These are phyloP conservation scores for Rutidosis leptorrhynchoides DNA, from an alignment of 129 eudicot species.

Conservation along the genomic window DNA sequence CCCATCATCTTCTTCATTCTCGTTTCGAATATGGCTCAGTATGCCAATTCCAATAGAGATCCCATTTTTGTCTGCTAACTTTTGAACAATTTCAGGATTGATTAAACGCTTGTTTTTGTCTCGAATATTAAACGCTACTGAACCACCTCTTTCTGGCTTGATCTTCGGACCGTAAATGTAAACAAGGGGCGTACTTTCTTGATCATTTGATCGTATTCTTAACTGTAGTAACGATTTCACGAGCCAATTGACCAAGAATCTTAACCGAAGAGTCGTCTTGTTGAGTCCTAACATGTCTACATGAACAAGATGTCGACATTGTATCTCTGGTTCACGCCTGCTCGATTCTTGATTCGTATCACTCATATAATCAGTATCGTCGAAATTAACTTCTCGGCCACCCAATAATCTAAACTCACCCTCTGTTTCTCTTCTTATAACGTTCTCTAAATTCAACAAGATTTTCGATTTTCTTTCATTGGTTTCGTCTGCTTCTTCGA, in stretches of 20 bases:
- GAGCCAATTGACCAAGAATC: slow-evolving; percentile 86
- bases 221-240: slow-evolving; percentile 82
- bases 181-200: slow-evolving; percentile 49
- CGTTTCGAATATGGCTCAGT: slow-evolving; percentile 70
- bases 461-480: slow-evolving; percentile 26
- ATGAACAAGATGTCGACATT: slow-evolving; percentile 82
- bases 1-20: slow-evolving; percentile 39
- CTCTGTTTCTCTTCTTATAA: slow-evolving; percentile 88
- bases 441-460: slow-evolving; percentile 53
- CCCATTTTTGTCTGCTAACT: slow-evolving; percentile 68
- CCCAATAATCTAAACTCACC: slow-evolving; percentile 88
- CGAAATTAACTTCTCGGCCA: slow-evolving; percentile 58
- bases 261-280: slow-evolving; percentile 74
- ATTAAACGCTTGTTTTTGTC: slow-evolving; percentile 54
- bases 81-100: slow-evolving; percentile 72
- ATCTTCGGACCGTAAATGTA: slow-evolving; percentile 87
- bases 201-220: slow-evolving; percentile 46
- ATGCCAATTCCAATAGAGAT: slow-evolving; percentile 79
- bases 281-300: slow-evolving; percentile 81
- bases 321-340: slow-evolving; percentile 78
- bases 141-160: slow-evolving; percentile 86
- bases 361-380: slow-evolving; percentile 60
- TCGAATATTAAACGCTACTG: slow-evolving; percentile 79
- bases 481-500: slow-evolving; percentile 53
- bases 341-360: slow-evolving; percentile 49